Conservation (phyloP, 1,139 yeast species). For the Candida labiduridarum region DNA sequence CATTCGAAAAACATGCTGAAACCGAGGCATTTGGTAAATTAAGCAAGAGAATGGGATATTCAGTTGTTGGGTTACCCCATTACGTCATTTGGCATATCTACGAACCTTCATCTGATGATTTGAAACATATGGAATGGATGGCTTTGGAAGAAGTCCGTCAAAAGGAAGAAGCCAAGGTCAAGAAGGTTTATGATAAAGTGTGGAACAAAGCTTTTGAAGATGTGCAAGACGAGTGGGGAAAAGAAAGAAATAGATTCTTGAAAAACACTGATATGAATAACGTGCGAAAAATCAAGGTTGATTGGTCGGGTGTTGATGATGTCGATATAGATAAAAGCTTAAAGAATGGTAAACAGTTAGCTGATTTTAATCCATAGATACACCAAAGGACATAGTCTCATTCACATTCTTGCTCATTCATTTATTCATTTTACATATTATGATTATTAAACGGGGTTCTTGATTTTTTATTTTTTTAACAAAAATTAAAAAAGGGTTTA, state of each 20-base stretch:
- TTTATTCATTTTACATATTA: neutral
- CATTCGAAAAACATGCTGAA: conserved; percentile 89
- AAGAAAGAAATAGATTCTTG: conserved; percentile 65
- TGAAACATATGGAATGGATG: conserved; percentile 97
- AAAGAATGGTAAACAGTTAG: conserved; percentile 35
- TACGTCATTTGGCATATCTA: conserved; percentile 92
- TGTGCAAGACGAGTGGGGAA: conserved; percentile 67
- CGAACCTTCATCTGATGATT: conserved; percentile 84
- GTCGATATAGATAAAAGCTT: conserved; percentile 34
- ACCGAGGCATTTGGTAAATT: conserved; percentile 92
- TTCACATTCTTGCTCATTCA: neutral
- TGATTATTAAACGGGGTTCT: neutral
- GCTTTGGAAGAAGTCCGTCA: conserved; percentile 84
- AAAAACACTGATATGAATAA: conserved; percentile 69
- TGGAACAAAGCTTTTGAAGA: conserved; percentile 81
- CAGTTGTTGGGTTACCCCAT: conserved; percentile 84
- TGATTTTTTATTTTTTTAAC: neutral
- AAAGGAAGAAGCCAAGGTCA: conserved; percentile 64
- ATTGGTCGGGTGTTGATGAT: conserved; percentile 67
- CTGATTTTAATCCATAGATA: conserved; percentile 44
- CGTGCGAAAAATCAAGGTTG: conserved; percentile 54
- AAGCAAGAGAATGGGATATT: conserved; percentile 78
- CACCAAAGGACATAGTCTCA: neutral
- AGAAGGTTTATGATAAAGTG: conserved; percentile 69
- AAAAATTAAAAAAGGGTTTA: neutral